Evolutionary conservation across 345 rosid genomes (phyloP).

Genomic region (Aegle marmelos): DNA sequence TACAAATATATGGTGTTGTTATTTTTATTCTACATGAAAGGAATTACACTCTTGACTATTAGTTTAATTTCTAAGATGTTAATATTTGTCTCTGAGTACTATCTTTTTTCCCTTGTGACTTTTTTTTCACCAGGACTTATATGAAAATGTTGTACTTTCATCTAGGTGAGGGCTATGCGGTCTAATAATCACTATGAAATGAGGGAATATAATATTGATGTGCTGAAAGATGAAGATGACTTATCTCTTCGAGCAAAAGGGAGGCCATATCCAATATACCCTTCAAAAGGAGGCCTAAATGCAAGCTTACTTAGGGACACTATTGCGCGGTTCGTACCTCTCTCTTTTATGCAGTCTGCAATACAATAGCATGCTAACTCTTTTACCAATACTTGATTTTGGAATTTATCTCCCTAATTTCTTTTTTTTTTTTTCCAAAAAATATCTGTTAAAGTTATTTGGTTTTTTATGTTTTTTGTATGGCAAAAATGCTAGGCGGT

Average conservation of each 20-base stretch:
- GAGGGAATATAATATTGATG: constrained; percentile 77
- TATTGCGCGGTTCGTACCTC: constrained; percentile 57
- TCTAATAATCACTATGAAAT: constrained; percentile 79
- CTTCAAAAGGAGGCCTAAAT: constrained; percentile 83
- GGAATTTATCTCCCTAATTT: background rate
- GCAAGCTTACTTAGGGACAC: constrained; percentile 61
- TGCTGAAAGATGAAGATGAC: constrained; percentile 66
- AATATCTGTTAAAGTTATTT: background rate
- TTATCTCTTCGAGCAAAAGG: constrained; percentile 46
- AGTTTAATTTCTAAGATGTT: background rate
- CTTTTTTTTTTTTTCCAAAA: too few species aligned
- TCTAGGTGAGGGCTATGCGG: constrained; percentile 56
- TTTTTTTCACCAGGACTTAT: background rate
- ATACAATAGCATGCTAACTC: background rate
- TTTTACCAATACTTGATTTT: background rate
- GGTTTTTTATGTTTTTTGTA: background rate
- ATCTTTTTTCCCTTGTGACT: constrained; percentile 6
- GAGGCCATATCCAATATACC: constrained; percentile 92
- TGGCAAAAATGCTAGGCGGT: background rate
- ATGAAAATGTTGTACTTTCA: constrained; percentile 10
- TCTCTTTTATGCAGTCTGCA: constrained; percentile 2
- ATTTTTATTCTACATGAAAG: background rate
- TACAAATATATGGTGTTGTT: background rate
- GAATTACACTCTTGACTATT: background rate
- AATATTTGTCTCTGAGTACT: background rate